Evolutionary conservation across 371 early-diverging fungal species (phyloP), one percentile per base, ranked within the genome.

Genomic region (Mucor irregularis): DNA sequence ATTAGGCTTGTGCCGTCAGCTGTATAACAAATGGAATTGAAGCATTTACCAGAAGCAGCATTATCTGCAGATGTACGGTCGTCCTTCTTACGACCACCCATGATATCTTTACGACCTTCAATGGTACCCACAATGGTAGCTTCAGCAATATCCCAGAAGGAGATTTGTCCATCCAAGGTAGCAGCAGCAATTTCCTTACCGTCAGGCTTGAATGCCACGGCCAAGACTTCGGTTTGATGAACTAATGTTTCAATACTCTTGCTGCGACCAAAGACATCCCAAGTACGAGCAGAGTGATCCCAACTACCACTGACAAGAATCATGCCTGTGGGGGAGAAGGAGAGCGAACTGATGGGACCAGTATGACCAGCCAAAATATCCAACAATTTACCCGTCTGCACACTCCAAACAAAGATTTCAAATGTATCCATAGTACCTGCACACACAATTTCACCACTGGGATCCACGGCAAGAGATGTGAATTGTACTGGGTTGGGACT

Each of bases 401-500:
- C 92, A 48, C 93, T 92, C 98, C 98, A 99, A 40, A 98, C 90
- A 64, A 83, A 98, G 37, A 98, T 91, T 67, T 97, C 98, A 68
- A 96, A 98, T 5, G 92, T 85, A 69, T 99, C 97, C 61, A 86
- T 80, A n/a, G 92, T 89, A 30, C 97, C 98, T 13, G 98, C 98
- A 63, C 92, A 92, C 0, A 99, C 90, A 49, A 99, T 85, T 62
- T 99, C 99, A 50, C 98, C 98, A 70, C 91, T 90, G 0, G 96
- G 92, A 59, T 98, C 98, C 5, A 97, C 96, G 0, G 97, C 94
- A 42, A 99, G 62, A 4, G 85, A 88, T 8, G 89, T 85, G 57
- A 99, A 97, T 73, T 99, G 99, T 10, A 92, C 93, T 0, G 97
- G 97, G n/a, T 89, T 86, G 0, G 99, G 98, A 33, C 96, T 86